Evolutionary conservation across 768 basidiomycete genomes (phyloP).

Genomic region (Lentinula aciculospora): DNA sequence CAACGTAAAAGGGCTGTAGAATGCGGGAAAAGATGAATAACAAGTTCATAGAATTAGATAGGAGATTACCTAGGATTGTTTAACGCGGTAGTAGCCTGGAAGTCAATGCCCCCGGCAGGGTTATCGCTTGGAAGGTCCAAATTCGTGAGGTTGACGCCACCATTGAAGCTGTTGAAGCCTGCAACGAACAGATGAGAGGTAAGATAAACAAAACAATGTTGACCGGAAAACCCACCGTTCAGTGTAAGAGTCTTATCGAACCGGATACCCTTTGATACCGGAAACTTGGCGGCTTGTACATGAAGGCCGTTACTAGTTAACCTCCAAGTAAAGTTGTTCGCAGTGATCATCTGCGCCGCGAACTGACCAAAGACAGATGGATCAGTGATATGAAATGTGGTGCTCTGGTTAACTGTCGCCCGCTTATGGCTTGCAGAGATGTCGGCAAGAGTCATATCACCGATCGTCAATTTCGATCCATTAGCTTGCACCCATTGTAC

Average conservation of each 20-base stretch:
- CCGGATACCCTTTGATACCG: conserved; percentile 56
- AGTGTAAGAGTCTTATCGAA: conserved; percentile 59
- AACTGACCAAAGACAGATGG: conserved; percentile 57
- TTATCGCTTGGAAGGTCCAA: conserved; percentile 64
- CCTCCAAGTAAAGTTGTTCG: conserved; percentile 63
- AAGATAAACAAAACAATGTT: background rate
- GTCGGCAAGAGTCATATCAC: conserved; percentile 41
- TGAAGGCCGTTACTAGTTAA: conserved; percentile 49
- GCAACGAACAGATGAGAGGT: conserved; percentile 3
- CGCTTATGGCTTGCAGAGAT: conserved; percentile 49
- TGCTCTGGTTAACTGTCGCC: conserved; percentile 58
- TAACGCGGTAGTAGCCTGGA: conserved; percentile 49
- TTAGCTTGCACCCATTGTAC: conserved; percentile 54
- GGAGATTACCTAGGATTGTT: conserved; percentile 48
- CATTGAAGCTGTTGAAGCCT: conserved; percentile 62
- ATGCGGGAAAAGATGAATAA: background rate
- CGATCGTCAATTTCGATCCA: conserved; percentile 43
- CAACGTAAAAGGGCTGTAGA: conserved; percentile 57
- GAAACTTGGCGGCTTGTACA: conserved; percentile 65
- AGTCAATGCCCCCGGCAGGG: conserved; percentile 63
- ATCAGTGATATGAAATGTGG: conserved; percentile 51
- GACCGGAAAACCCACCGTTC: conserved; percentile 34
- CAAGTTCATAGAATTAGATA: background rate
- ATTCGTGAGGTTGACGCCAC: conserved; percentile 48
- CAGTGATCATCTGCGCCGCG: conserved; percentile 58